Evolutionary conservation across 805 yeast genomes (phyloP), one percentile per base, ranked within the genome.

Genomic region (Blastobotrys mokoenaii): DNA sequence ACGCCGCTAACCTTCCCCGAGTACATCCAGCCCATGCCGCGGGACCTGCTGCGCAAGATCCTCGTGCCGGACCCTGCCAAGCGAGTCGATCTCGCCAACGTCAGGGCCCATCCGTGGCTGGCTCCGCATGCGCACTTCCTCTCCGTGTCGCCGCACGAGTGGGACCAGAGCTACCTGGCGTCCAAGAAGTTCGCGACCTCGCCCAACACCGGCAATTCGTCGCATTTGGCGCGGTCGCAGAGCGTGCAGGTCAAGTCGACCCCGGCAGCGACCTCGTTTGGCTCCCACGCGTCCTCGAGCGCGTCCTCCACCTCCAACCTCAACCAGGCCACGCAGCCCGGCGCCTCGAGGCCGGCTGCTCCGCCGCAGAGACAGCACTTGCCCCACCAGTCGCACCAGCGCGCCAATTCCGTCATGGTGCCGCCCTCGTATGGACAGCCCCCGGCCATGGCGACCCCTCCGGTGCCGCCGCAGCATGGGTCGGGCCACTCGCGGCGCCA

Each of bases 1-100:
- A 87, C 97, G 1, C 86, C 96, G 3, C 71, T 93, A 57, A 93
- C 96, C 3, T 93, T 93, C 65, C 98, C 98, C 0, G 97, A 89
- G 62, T 89, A 86, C 60, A 79, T 93, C 46, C 81, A 80, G 36
- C 94, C 97, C 2, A 72, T 85, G 61, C 93, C 97, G 3, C 76
- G 98, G 63, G 97, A 93, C 66, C 69, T 93, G 51, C 69, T 93
- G 51, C 74, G 97, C 56, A 81, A 82, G 60, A 83, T 90, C 32
- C 74, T 68, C 32, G 90, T 88, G 10, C 73, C 96, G 1, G 86
- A 89, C 60, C 97, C 97, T 7, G 76, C 69, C 50, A 79, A 73
- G 57, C 77, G 98, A 64, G 74, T 85, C 32, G 70, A 70, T 38
- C 70, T 90, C 54, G 71, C 72, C 55, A 82, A 80, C 46, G 80